Evolutionary conservation across 2,329 filamentous ascomycete species (phyloP).

Genomic region (Graphiopsis chlorocephala): DNA sequence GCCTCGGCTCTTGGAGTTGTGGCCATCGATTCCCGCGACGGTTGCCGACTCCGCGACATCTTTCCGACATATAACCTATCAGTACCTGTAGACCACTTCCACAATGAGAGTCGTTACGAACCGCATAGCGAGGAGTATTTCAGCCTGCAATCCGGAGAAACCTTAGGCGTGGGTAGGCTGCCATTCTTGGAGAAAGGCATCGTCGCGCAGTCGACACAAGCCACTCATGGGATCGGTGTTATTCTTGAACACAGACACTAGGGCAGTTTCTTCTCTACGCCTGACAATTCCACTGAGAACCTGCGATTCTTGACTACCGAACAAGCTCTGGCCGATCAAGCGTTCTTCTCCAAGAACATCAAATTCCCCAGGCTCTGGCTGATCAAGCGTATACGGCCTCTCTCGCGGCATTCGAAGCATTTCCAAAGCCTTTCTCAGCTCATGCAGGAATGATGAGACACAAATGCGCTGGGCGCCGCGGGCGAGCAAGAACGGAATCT

Average conservation of each 20-base stretch:
- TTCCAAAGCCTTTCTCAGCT: background rate
- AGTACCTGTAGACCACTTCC: conserved; percentile 74
- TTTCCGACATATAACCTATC: conserved; percentile 54
- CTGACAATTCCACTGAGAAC: conserved; percentile 65
- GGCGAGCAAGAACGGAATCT: background rate
- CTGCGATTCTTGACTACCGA: conserved; percentile 80
- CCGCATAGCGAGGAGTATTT: conserved; percentile 70
- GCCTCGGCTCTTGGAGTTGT: background rate
- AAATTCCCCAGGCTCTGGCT: conserved; percentile 66
- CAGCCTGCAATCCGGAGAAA: conserved; percentile 69
- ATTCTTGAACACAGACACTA: conserved; percentile 88
- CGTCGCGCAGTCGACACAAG: conserved; percentile 65
- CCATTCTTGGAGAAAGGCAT: conserved; percentile 76
- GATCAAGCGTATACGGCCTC: background rate
- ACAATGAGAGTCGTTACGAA: conserved; percentile 73
- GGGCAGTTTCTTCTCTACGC: conserved; percentile 67
- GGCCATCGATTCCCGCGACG: no score
- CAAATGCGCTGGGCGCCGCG: background rate
- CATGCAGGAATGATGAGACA: background rate
- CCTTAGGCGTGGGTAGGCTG: conserved; percentile 59
- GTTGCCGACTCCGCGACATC: no score
- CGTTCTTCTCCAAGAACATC: conserved; percentile 74
- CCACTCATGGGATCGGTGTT: conserved; percentile 71
- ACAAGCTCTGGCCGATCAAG: conserved; percentile 76
- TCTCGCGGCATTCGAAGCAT: no score